Percentiles rank a stretch among this genome's conserved stretches.
These are phyloP conservation scores for Erysimum pusillum DNA, from an alignment of 441 rosid genomes.

Conservation along the genomic window DNA sequence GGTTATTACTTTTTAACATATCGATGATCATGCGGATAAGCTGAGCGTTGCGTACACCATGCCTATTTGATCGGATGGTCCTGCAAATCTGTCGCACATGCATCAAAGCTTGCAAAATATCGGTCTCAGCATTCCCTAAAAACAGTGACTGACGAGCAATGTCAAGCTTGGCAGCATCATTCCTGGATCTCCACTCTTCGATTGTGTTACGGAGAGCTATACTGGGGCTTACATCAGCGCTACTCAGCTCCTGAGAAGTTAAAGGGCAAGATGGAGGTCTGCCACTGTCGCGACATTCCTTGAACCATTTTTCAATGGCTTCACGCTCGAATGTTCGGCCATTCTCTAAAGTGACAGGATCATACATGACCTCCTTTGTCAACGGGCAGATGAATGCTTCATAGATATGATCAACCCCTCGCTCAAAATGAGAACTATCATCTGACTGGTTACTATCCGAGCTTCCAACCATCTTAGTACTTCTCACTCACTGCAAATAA, in stretches of 20 bases:
- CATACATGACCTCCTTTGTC: conserved; percentile 85
- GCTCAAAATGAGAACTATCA: conserved; percentile 70
- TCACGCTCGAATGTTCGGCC: conserved; percentile 94
- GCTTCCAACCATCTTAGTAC: conserved; percentile 64
- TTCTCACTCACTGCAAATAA: conserved; percentile 30
- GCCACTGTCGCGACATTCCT: conserved; percentile 77
- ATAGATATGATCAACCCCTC: conserved; percentile 77
- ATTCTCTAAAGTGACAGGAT: conserved; percentile 88
- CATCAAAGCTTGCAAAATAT: conserved; percentile 68
- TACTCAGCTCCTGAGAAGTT: conserved; percentile 75
- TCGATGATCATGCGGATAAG: conserved; percentile 81
- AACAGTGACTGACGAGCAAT: conserved; percentile 77
- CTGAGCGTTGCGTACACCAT: conserved; percentile 68
- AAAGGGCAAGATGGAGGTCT: conserved; percentile 74
- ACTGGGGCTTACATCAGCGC: conserved; percentile 76
- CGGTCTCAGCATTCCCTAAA: conserved; percentile 68
- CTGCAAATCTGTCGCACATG: conserved; percentile 65
- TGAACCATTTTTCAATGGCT: conserved; percentile 91
- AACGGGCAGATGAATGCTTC: conserved; percentile 94
- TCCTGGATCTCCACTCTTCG: conserved; percentile 98
- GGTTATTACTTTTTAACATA: conserved; percentile 78
- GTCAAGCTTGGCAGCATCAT: conserved; percentile 89
- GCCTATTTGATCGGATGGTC: conserved; percentile 69
- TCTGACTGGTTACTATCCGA: conserved; percentile 89
- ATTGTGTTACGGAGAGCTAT: conserved; percentile 87